Evolutionary conservation across 2,329 filamentous ascomycete species (phyloP), one percentile per base, ranked within the genome.

Genomic region (Ascochyta fabae): DNA sequence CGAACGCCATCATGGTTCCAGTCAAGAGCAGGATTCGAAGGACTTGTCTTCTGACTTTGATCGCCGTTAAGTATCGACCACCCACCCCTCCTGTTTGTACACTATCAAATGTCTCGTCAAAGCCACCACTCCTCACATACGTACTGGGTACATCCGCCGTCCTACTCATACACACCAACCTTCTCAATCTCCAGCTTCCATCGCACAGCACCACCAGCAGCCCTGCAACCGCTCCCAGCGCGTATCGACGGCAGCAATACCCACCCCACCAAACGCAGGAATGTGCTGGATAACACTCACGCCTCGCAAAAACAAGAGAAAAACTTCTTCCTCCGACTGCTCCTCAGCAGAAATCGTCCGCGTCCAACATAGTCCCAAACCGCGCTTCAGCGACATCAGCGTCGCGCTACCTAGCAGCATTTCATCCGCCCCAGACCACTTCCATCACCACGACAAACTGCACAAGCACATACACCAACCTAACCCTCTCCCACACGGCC

Each of bases 241-340:
- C 62, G 56, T 12, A 53, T 66, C 56, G 61, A 63, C 48, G 61
- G 56, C 40, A 42, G 12, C 8, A 12, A 19, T 19, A 19, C 19
- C 9, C 23, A 35, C 3, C 15, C 9, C 35, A 26, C 27, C 42
- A 19, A 4, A 34, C 41, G 24, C 27, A 44, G 57, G 48, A 47
- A 72, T 72, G 70, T 72, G 70, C 59, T 72, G 70, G 70, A 67
- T 72, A 46, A 71, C 65, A 22, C 69, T 72, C 31, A 67, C 65
- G 4, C 69, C 69, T 42, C 27, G 54, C 46, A 66, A 62, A 55
- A 55, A 50, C 59, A 66, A 61, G 50, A 59, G 54, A 56, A 55
- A 52, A 22, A 9, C 39, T 22, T 19, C 53, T 9, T 44, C 53
- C 16, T 57, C 53, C 9, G 48, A 52, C 39, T 52, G 48, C 26